Evolutionary conservation across 805 yeast genomes (phyloP).

Genomic region (Starmerella vitae): DNA sequence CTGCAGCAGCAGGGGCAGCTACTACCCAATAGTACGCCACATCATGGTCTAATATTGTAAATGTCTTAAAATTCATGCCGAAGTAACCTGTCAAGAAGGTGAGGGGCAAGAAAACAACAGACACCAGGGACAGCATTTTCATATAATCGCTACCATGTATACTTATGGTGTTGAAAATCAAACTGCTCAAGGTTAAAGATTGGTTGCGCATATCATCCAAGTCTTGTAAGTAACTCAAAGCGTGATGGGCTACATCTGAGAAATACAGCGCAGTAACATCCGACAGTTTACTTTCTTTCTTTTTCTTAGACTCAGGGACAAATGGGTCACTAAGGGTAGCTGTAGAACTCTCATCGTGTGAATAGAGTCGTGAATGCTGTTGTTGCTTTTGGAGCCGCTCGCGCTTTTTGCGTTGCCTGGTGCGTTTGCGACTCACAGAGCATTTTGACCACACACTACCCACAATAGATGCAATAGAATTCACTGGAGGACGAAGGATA

Average conservation of each 20-base stretch:
- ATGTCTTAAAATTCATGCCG: constrained; percentile 40
- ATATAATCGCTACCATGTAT: constrained; percentile 44
- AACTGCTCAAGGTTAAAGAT: constrained; percentile 37
- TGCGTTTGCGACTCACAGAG: background rate
- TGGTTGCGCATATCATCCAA: constrained; percentile 41
- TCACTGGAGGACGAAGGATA: constrained; percentile 34
- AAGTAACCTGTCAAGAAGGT: constrained; percentile 51
- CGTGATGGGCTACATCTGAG: constrained; percentile 45
- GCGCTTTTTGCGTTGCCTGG: background rate
- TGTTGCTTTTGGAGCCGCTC: background rate
- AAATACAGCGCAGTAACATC: constrained; percentile 37
- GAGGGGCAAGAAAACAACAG: constrained; percentile 46
- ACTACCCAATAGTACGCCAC: constrained; percentile 38
- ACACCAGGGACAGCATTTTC: constrained; percentile 40
- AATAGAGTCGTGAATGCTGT: too few species aligned
- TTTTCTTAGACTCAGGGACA: background rate
- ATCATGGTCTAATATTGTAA: constrained; percentile 30
- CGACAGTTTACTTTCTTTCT: constrained; percentile 25
- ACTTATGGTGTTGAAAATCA: constrained; percentile 45
- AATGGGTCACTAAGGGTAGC: background rate
- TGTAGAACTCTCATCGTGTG: background rate
- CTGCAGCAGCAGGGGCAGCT: constrained; percentile 30
- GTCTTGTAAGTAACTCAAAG: constrained; percentile 39
- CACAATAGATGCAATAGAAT: constrained; percentile 37
- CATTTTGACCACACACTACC: constrained; percentile 27